These are phyloP conservation scores for Waitea zeae DNA, from an alignment of 1,284 basidiomycete species.

Conservation along the genomic window DNA sequence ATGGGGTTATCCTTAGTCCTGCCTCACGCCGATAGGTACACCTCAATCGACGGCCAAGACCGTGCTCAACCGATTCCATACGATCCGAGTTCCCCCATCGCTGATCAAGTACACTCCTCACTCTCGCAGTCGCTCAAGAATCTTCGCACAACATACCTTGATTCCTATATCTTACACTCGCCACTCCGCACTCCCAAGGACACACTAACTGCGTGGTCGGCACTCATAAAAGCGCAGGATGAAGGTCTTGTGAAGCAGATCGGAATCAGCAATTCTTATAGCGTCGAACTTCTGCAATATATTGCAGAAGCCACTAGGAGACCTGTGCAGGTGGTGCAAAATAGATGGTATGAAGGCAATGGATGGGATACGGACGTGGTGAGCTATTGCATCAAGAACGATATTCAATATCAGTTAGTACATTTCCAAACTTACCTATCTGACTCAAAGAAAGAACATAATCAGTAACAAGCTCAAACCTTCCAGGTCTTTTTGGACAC, in stretches of 20 bases:
- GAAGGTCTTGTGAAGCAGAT: slow-evolving; percentile 43
- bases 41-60: slow-evolving; percentile 57
- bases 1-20: slow-evolving; percentile 2
- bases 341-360: slow-evolving; percentile 70
- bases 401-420: slow-evolving; percentile 57
- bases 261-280: slow-evolving; percentile 66
- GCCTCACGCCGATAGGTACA: slow-evolving; percentile 25
- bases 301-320: slow-evolving; percentile 28
- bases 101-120: slow-evolving; percentile 46
- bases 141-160: slow-evolving; percentile 51
- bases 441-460: background rate
- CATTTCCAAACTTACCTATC: slow-evolving; percentile 5
- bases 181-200: slow-evolving; percentile 39
- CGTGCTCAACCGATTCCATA: slow-evolving; percentile 53
- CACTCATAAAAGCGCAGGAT: slow-evolving; percentile 40
- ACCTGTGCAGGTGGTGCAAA: slow-evolving; percentile 58
- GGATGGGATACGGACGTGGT: slow-evolving; percentile 51
- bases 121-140: slow-evolving; percentile 47
- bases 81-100: slow-evolving; percentile 31
- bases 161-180: slow-evolving; percentile 63
- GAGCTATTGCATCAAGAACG: slow-evolving; percentile 33
- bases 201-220: slow-evolving; percentile 51
- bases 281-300: slow-evolving; percentile 32
- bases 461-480: background rate
- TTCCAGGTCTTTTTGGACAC: slow-evolving; percentile 69